Conservation (phyloP, 257 asterid genomes). For the Solanum gandarillasii region DNA sequence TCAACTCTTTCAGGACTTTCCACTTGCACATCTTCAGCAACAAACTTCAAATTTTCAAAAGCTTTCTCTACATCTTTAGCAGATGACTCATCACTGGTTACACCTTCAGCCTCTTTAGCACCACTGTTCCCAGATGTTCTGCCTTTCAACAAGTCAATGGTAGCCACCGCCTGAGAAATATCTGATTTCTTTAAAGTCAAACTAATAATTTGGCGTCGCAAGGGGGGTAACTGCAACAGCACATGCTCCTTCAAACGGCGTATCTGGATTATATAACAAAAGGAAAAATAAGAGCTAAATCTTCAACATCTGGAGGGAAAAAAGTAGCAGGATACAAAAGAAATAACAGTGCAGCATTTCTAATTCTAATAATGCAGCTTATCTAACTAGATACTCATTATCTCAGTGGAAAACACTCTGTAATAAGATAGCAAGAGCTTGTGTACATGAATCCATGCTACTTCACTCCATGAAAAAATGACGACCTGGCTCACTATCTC, state of each 20-base stretch:
- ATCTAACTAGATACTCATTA: background rate
- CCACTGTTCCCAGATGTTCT: constrained; percentile 29
- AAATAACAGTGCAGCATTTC: background rate
- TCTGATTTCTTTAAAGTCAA: constrained; percentile 60
- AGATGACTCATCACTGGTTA: background rate
- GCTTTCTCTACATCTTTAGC: constrained; percentile 13
- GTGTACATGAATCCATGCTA: background rate
- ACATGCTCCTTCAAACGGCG: constrained; percentile 93
- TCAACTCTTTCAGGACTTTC: background rate
- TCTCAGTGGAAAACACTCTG: background rate
- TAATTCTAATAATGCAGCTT: background rate
- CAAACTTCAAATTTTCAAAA: background rate
- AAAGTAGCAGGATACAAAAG: background rate
- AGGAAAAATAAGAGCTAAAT: background rate
- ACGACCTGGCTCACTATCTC: background rate
- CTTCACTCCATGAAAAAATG: background rate
- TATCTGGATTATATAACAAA: constrained; percentile 38
- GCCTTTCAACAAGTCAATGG: constrained; percentile 34
- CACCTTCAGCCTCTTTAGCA: constrained; percentile 37
- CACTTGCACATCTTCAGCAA: background rate
- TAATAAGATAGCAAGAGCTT: background rate
- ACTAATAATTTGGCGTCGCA: constrained; percentile 76
- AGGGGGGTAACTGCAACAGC: constrained; percentile 75
- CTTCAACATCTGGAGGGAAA: background rate
- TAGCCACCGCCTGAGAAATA: constrained; percentile 53